phyloP scores from a whole-genome alignment of 2,329 filamentous ascomycete species.

The Neoscytalidium dimidiatum region DNA sequence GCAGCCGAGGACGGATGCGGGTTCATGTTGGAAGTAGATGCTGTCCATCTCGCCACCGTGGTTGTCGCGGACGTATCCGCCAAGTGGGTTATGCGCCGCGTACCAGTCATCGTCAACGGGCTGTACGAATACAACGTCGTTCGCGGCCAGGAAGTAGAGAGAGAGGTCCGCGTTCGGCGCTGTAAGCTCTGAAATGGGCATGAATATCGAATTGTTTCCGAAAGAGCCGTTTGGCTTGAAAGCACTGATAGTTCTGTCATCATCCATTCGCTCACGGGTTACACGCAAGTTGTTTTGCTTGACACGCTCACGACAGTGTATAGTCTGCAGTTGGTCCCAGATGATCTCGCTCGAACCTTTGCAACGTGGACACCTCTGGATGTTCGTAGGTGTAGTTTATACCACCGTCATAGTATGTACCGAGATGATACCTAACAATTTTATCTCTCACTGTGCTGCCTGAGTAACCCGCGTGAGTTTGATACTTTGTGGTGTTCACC shows the following conservation, averaged over 20 bases:
- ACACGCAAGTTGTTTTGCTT: too few species aligned
- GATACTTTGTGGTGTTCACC: not conserved
- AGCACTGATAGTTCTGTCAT: not conserved
- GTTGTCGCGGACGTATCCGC: not conserved
- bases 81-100: slow-evolving; percentile 23
- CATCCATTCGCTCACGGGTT: too few species aligned
- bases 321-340: too few species aligned
- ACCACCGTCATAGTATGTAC: too few species aligned
- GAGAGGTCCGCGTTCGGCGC: slow-evolving; percentile 32
- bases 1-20: slow-evolving; percentile 18
- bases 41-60: not conserved
- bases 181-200: slow-evolving; percentile 31
- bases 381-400: too few species aligned
- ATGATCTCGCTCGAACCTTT: too few species aligned
- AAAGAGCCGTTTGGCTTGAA: not conserved
- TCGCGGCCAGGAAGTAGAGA: slow-evolving; percentile 33
- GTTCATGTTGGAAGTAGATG: slow-evolving; percentile 1
- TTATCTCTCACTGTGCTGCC: not conserved
- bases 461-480: not conserved
- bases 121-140: slow-evolving; percentile 28
- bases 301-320: too few species aligned
- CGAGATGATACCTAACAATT: too few species aligned
- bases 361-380: too few species aligned
- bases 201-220: not conserved
- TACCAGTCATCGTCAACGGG: slow-evolving; percentile 35